A percentile compares a stretch with the other conserved stretches of the same genome.
Evolutionary conservation across 768 basidiomycete species (phyloP).

Genomic region (Royoungia palumana): DNA sequence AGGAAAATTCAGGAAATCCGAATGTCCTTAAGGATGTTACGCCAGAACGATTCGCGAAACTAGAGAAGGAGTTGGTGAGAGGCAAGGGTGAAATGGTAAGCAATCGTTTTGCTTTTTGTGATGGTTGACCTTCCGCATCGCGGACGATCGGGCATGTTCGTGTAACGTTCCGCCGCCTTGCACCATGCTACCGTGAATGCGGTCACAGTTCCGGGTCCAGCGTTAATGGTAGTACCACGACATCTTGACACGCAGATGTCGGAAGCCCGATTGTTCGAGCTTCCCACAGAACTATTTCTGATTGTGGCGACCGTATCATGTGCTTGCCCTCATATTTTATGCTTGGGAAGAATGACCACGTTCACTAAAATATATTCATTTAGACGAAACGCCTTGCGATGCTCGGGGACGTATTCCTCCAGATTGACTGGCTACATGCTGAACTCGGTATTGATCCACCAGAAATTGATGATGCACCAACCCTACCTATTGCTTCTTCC

Average conservation of each 20-base stretch:
- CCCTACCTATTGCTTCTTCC: constrained; percentile 30
- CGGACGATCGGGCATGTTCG: too few species aligned
- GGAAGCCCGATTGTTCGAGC: too few species aligned
- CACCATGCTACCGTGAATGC: too few species aligned
- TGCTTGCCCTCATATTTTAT: neutral
- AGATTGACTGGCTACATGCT: constrained; percentile 78
- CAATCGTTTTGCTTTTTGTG: constrained; percentile 4
- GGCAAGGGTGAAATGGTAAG: constrained; percentile 86
- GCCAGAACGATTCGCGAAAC: constrained; percentile 71
- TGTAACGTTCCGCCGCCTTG: too few species aligned
- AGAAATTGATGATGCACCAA: constrained; percentile 44
- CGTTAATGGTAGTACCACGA: too few species aligned
- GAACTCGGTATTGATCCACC: constrained; percentile 77
- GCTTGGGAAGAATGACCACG: neutral
- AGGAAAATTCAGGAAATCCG: constrained; percentile 38
- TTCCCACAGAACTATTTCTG: too few species aligned
- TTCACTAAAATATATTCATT: constrained; percentile 1
- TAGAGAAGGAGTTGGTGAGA: constrained; percentile 81
- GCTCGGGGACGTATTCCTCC: constrained; percentile 60
- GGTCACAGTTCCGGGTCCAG: too few species aligned
- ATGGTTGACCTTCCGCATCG: neutral
- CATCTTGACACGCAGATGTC: too few species aligned
- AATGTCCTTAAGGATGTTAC: constrained; percentile 64
- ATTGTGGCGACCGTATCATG: neutral
- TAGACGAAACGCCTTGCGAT: constrained; percentile 67